Base-by-base conservation (phyloP, 163 green algal genomes). In the Chlorella variabilis region DNA sequence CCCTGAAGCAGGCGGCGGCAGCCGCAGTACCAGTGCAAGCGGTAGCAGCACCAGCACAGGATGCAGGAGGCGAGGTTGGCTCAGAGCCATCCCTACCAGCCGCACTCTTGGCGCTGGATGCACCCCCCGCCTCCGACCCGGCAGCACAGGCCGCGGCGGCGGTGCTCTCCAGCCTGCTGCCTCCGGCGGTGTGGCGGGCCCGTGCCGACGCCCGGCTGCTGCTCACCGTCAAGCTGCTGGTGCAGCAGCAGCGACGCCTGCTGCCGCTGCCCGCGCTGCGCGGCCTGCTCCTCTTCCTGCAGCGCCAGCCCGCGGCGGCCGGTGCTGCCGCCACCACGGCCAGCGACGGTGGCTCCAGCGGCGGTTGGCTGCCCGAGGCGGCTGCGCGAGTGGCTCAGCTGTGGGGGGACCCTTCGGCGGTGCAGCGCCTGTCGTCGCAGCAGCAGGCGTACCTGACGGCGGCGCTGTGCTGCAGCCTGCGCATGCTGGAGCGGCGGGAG, bases 371-470 rank as follows among this genome's bases (percentile, higher is more conserved):
- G 48, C 34, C 66, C 21, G 61, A 71, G n/a, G 65, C 59, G 21
- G 49, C 85, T 18, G 48, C 69, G 33, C 42, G 67, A 9, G 48
- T 85, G 48, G 76, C 83, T 34, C 71, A 88, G 66, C 59, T 85
- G 21, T 93, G 90, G 87, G 78, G 83, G 33, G 71, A 82, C 9
- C 15, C 41, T 20, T 51, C 54, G 8, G 62, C 80, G 1, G 80
- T 83, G 23, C 59, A 77, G 27, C 79, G 77, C 21, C 79, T 89
- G 42, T 33, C 90, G n/a, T 13, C 85, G 2, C 80, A 71, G 13
- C 86, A 83, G 11, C 86, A 93, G 83, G 86, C 82, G 23, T 92
- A 85, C 74, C 61, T 91, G 7, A 87, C 76, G 2, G 66, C 74
- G 9, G 84, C 79, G 2, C 83, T 93, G 34, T 70, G 82, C n/a